Percentiles rank a stretch among this genome's conserved stretches.
Evolutionary conservation across 169 alveolate genomes (phyloP).

Genomic region (Fabrea salina): DNA sequence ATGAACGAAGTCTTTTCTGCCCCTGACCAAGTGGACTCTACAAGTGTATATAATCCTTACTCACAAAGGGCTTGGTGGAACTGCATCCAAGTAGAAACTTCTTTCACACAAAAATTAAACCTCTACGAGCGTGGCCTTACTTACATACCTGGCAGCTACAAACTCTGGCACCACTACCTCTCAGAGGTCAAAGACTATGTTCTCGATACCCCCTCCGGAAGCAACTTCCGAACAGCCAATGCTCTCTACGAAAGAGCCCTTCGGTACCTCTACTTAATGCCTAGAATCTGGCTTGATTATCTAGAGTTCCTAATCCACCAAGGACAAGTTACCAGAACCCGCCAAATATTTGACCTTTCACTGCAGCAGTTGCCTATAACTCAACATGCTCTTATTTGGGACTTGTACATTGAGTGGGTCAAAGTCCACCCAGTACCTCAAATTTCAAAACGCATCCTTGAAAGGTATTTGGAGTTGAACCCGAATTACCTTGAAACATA

Average conservation of each 20-base stretch:
- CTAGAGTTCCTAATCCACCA: conserved; percentile 73
- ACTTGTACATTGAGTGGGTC: conserved; percentile 70
- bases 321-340: conserved; percentile 71
- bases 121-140: conserved; percentile 84
- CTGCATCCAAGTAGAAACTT: neutral
- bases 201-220: conserved; percentile 36
- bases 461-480: conserved; percentile 18
- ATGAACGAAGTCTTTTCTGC: too few relatives aligned
- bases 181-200: conserved; percentile 60
- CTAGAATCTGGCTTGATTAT: conserved; percentile 86
- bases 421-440: conserved; percentile 27
- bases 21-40: too few relatives aligned
- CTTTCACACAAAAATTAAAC: conserved; percentile 61
- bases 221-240: conserved; percentile 66
- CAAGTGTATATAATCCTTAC: conserved; percentile 14
- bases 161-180: conserved; percentile 87
- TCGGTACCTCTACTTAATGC: conserved; percentile 79
- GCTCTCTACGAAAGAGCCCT: conserved; percentile 80
- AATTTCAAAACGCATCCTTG: conserved; percentile 29
- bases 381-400: conserved; percentile 88
- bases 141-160: conserved; percentile 85
- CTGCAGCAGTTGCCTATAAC: conserved; percentile 81
- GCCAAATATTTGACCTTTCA: conserved; percentile 81
- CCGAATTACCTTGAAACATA: neutral
- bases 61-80: conserved; percentile 26